Percentiles rank a stretch among this genome's conserved stretches.
phyloP scores from a whole-genome alignment of 2,329 filamentous ascomycete genomes.

The Dendrostoma leiphaemia region DNA sequence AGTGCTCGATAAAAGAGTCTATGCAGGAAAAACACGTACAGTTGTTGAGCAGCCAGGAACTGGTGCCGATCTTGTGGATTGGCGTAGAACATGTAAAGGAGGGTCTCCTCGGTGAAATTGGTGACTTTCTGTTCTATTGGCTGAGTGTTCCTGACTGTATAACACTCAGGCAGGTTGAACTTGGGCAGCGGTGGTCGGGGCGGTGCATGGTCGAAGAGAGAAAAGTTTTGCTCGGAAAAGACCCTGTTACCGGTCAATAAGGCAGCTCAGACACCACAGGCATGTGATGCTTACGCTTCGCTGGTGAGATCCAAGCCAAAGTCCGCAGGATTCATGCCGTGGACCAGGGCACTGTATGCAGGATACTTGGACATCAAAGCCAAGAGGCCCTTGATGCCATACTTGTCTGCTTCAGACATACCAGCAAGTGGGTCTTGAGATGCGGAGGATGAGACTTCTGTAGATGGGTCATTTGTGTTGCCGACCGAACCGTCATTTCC shows the following conservation, averaged over 20 bases:
- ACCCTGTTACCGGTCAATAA: constrained; percentile 35
- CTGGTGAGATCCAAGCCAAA: constrained; percentile 58
- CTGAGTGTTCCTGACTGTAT: constrained; percentile 65
- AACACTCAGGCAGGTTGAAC: constrained; percentile 63
- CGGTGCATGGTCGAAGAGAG: constrained; percentile 58
- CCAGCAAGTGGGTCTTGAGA: constrained; percentile 58
- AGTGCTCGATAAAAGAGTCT: not conserved
- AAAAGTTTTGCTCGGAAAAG: constrained; percentile 60
- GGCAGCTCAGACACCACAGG: not conserved
- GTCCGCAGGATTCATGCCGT: constrained; percentile 56
- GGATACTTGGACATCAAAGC: constrained; percentile 64
- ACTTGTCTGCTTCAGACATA: constrained; percentile 63
- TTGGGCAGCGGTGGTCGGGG: constrained; percentile 57
- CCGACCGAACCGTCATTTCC: constrained; percentile 39
- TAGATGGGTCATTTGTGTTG: constrained; percentile 38
- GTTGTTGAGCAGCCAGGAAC: constrained; percentile 59
- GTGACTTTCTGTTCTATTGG: constrained; percentile 63
- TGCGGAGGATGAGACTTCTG: constrained; percentile 17
- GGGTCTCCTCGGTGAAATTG: constrained; percentile 66
- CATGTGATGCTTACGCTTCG: constrained; percentile 47
- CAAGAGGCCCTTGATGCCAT: constrained; percentile 62
- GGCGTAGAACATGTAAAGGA: constrained; percentile 70
- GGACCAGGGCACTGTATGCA: constrained; percentile 60
- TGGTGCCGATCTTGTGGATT: constrained; percentile 63
- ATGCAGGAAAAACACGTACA: constrained; percentile 42